These are phyloP conservation scores for Oehlia diaphana DNA, from an alignment of 192 early-diverging fungal genomes.

Conservation along the genomic window DNA sequence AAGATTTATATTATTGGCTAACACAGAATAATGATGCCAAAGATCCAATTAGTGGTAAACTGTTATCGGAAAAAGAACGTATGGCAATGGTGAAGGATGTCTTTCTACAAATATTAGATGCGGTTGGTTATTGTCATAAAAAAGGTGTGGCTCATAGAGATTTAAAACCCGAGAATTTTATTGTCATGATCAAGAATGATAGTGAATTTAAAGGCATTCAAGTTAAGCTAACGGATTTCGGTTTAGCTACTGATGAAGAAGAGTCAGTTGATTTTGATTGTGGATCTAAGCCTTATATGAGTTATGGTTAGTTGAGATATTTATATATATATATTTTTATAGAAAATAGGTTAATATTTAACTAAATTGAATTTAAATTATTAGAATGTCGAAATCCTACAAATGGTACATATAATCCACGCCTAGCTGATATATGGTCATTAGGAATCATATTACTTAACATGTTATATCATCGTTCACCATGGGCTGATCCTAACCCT, in stretches of 20 bases:
- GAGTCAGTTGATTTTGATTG: conserved; percentile 86
- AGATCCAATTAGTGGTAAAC: conserved; percentile 42
- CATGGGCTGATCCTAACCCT: conserved; percentile 69
- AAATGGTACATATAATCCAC: conserved; percentile 52
- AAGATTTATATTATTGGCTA: conserved; percentile 55
- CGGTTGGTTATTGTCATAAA: conserved; percentile 74
- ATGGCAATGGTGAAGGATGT: conserved; percentile 61
- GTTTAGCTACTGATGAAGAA: conserved; percentile 80
- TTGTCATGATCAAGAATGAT: conserved; percentile 39
- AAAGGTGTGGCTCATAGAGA: conserved; percentile 86
- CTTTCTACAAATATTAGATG: conserved; percentile 71
- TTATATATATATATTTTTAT: not conserved
- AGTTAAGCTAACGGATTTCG: conserved; percentile 90
- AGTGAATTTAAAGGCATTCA: conserved; percentile 20
- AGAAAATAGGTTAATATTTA: not conserved
- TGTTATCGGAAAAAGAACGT: conserved; percentile 61
- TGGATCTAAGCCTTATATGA: conserved; percentile 67
- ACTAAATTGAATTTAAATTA: not conserved
- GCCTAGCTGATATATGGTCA: conserved; percentile 70
- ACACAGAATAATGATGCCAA: conserved; percentile 40
- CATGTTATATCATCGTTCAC: conserved; percentile 66
- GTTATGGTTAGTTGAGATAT: conserved; percentile 37
- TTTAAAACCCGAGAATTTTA: conserved; percentile 83
- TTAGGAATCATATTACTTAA: conserved; percentile 75
- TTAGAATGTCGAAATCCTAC: conserved; percentile 49